Percentiles rank a stretch among this genome's conserved stretches.
phyloP scores from a whole-genome alignment of 805 yeast species.

The Brettanomyces sp. region DNA sequence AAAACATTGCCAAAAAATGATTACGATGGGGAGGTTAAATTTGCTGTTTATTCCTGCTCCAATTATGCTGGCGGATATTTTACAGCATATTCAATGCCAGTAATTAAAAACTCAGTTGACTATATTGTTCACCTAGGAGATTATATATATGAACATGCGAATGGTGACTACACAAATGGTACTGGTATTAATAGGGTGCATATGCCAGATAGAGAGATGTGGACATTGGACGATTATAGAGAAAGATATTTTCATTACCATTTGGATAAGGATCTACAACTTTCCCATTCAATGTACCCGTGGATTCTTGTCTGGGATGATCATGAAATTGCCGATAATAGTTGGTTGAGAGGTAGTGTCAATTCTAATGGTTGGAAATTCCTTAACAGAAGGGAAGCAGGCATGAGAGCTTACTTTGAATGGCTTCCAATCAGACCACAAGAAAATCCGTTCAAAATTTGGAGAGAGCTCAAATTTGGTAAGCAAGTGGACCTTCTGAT shows the following conservation, averaged over 20 bases:
- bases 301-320: constrained; percentile 22
- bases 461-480: constrained; percentile 17
- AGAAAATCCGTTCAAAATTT: constrained; percentile 10
- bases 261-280: constrained; percentile 13
- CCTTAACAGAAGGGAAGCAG: constrained; percentile 9
- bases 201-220: constrained; percentile 13
- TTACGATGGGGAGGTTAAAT: constrained; percentile 6
- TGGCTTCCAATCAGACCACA: constrained; percentile 18
- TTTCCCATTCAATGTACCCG: constrained; percentile 15
- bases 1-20: constrained; percentile 13
- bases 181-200: constrained; percentile 12
- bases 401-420: constrained; percentile 17
- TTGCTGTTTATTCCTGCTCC: constrained; percentile 18
- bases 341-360: constrained; percentile 18
- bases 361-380: constrained; percentile 15
- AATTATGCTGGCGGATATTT: constrained; percentile 19
- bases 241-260: constrained; percentile 14
- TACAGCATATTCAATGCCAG: constrained; percentile 15
- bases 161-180: constrained; percentile 17
- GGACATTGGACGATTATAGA: constrained; percentile 15
- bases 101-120: constrained; percentile 12
- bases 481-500: constrained; percentile 11
- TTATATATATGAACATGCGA: constrained; percentile 17
- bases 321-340: constrained; percentile 20
- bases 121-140: constrained; percentile 19